phyloP scores from a whole-genome alignment of 192 early-diverging fungal species.

The Lobosporangium transversale region DNA sequence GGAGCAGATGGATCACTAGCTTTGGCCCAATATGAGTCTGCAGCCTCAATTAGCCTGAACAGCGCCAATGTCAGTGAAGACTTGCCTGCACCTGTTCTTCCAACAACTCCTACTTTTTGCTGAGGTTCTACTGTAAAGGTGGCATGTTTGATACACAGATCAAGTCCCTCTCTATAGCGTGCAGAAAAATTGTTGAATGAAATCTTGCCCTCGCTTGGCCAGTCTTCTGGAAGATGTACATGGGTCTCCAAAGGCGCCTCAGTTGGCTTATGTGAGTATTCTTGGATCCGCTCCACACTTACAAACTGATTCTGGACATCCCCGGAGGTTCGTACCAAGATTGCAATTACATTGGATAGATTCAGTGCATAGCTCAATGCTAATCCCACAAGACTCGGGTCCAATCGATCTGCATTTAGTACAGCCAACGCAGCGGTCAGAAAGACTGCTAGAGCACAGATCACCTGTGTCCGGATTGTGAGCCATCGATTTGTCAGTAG shows the following conservation, averaged over 20 bases:
- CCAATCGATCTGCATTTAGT: slow-evolving; percentile 54
- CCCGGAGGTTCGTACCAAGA: slow-evolving; percentile 73
- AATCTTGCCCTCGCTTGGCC: slow-evolving; percentile 50
- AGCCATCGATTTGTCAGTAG: slow-evolving; percentile 85
- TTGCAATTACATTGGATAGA: slow-evolving; percentile 77
- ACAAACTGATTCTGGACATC: slow-evolving; percentile 85
- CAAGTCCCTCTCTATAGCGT: slow-evolving; percentile 50
- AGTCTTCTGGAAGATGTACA: slow-evolving; percentile 44
- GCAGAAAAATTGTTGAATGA: slow-evolving; percentile 41
- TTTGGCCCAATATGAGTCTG: slow-evolving; percentile 33
- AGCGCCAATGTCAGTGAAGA: slow-evolving; percentile 52
- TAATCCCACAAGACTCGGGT: slow-evolving; percentile 84
- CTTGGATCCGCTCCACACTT: slow-evolving; percentile 82
- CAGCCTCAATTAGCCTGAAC: slow-evolving; percentile 58
- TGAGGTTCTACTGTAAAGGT: slow-evolving; percentile 54
- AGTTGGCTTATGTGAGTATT: slow-evolving; percentile 81
- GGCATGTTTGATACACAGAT: slow-evolving; percentile 57
- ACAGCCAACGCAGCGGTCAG: slow-evolving; percentile 69
- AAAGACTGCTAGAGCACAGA: slow-evolving; percentile 73
- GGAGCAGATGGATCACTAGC: slow-evolving; percentile 19
- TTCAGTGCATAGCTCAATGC: slow-evolving; percentile 81
- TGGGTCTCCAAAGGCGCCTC: slow-evolving; percentile 68
- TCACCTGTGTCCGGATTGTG: slow-evolving; percentile 73
- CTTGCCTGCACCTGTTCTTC: slow-evolving; percentile 57
- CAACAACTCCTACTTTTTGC: slow-evolving; percentile 55